Conservation (phyloP, 1,139 yeast genomes). For the Geotrichum aggregatum region DNA sequence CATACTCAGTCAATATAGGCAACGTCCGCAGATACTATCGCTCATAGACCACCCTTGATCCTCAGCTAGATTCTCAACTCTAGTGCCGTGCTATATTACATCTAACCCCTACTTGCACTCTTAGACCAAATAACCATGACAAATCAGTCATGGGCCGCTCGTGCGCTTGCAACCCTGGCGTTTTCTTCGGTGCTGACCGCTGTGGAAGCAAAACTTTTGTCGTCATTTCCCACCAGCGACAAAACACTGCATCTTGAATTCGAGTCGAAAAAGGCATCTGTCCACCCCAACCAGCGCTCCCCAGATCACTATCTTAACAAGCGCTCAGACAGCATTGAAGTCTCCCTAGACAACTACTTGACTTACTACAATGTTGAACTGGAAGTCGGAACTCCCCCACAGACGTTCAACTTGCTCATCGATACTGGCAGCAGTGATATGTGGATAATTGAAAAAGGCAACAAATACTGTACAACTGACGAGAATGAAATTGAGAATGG, state of each 20-base stretch:
- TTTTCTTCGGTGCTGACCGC: background rate
- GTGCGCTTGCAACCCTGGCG: background rate
- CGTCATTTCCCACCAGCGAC: background rate
- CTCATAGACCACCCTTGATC: too few species aligned
- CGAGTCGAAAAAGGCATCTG: background rate
- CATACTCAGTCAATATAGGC: too few species aligned
- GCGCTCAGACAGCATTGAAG: constrained; percentile 1
- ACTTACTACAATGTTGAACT: constrained; percentile 40
- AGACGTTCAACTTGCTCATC: constrained; percentile 34
- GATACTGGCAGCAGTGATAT: constrained; percentile 70
- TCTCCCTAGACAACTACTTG: constrained; percentile 7
- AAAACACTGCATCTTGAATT: constrained; percentile 1
- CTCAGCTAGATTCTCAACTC: too few species aligned
- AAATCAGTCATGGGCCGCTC: background rate
- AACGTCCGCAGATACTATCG: too few species aligned
- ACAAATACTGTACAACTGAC: constrained; percentile 41
- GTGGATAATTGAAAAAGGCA: constrained; percentile 49
- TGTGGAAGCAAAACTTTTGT: background rate
- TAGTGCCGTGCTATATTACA: background rate
- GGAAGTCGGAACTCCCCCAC: constrained; percentile 31
- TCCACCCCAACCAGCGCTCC: constrained; percentile 3
- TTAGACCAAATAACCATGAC: too few species aligned
- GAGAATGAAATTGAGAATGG: constrained; percentile 20
- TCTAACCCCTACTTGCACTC: too few species aligned
- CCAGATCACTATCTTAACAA: background rate